Percentiles rank a stretch among this genome's conserved stretches.
Conservation (phyloP, 352 stramenopile genomes). For the Pythium aristosporum region DNA sequence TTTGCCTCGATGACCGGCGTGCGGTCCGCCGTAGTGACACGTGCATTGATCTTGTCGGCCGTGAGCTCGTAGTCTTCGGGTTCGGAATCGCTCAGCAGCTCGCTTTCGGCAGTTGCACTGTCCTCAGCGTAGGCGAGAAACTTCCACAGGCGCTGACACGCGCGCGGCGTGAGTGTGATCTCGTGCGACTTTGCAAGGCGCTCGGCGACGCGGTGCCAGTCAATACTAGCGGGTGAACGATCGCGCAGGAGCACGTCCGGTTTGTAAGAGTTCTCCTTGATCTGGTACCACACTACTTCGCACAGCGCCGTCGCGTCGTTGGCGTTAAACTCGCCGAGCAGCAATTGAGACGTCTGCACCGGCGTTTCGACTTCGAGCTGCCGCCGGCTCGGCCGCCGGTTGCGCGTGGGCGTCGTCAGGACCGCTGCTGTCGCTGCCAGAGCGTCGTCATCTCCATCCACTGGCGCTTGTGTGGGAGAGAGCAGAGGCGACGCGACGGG, state of each 20-base stretch:
- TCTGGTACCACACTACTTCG: slow-evolving; percentile 50
- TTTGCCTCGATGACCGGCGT: not conserved
- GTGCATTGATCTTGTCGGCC: slow-evolving; percentile 18
- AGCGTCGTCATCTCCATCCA: not conserved
- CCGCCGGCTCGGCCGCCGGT: slow-evolving; percentile 21
- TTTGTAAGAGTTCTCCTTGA: slow-evolving; percentile 48
- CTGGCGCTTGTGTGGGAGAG: not conserved
- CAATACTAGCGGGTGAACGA: slow-evolving; percentile 43
- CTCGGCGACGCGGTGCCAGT: slow-evolving; percentile 45
- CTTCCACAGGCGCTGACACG: slow-evolving; percentile 71
- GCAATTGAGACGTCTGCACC: slow-evolving; percentile 12
- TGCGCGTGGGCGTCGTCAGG: slow-evolving; percentile 20
- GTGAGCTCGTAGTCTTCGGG: slow-evolving; percentile 45
- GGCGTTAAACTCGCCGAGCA: slow-evolving; percentile 48
- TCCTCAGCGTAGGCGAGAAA: slow-evolving; percentile 63
- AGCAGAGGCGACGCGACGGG: not conserved
- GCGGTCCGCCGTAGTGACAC: not conserved
- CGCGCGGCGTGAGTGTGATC: slow-evolving; percentile 31
- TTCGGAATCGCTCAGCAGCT: slow-evolving; percentile 49
- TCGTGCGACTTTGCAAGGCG: slow-evolving; percentile 41
- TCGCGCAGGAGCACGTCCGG: slow-evolving; percentile 40
- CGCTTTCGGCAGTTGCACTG: not conserved
- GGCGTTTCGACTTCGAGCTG: slow-evolving; percentile 15
- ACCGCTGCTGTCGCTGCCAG: not conserved
- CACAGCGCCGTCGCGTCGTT: slow-evolving; percentile 53